These are phyloP conservation scores for Geotrichum bryndzae DNA, from an alignment of 1,139 yeast genomes.

Conservation along the genomic window DNA sequence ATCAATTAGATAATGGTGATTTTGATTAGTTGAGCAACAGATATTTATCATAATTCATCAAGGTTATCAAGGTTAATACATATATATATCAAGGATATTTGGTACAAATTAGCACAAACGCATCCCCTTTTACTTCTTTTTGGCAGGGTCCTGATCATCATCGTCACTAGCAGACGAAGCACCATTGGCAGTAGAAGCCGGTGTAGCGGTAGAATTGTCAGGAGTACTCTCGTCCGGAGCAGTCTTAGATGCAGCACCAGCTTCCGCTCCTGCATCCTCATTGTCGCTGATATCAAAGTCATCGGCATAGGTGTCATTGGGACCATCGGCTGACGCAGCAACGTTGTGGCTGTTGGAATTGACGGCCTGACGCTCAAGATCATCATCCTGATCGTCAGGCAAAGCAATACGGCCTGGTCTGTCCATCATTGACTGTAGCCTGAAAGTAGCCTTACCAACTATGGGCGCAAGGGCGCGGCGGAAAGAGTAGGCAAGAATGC, in stretches of 20 bases:
- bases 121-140: not conserved
- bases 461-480: constrained; percentile 14
- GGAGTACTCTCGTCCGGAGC: not conserved
- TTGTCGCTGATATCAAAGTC: constrained; percentile 9
- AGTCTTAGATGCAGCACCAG: not conserved
- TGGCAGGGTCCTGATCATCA: not conserved
- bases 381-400: constrained; percentile 6
- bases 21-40: too few species aligned
- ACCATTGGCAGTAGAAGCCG: not conserved
- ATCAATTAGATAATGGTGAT: too few species aligned
- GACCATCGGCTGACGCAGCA: not conserved
- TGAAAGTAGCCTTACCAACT: constrained; percentile 12
- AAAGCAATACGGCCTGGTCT: constrained; percentile 1
- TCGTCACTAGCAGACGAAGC: not conserved
- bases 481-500: constrained; percentile 10
- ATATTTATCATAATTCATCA: too few species aligned
- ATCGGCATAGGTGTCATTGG: not conserved
- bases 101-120: not conserved
- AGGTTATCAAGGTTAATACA: too few species aligned
- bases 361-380: constrained; percentile 1
- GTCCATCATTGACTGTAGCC: constrained; percentile 9
- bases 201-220: not conserved
- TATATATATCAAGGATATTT: too few species aligned
- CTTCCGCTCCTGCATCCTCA: not conserved
- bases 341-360: not conserved